A percentile compares a stretch with the other conserved stretches of the same genome.
These are phyloP conservation scores for Voacanga thouarsii DNA, from an alignment of 257 asterid species.

Conservation along the genomic window DNA sequence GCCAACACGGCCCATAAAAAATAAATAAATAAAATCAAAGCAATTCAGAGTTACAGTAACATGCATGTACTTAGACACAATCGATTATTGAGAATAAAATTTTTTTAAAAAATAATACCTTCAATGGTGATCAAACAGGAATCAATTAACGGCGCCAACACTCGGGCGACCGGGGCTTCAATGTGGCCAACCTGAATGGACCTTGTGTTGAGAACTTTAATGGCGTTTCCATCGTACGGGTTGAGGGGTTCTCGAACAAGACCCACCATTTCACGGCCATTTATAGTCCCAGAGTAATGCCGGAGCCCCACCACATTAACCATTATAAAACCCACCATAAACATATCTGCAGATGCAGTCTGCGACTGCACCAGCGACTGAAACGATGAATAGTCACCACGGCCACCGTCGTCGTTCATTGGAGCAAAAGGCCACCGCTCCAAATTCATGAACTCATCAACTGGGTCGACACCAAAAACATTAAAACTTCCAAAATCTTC, in stretches of 20 bases:
- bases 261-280: conserved; percentile 70
- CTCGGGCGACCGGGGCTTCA: conserved; percentile 54
- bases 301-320: conserved; percentile 65
- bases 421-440: conserved; percentile 40
- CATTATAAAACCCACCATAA: conserved; percentile 62
- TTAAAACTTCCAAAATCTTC: not conserved
- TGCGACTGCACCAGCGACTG: not conserved
- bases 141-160: conserved; percentile 66
- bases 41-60: not conserved
- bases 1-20: not conserved
- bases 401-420: conserved; percentile 9
- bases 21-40: not conserved
- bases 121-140: conserved; percentile 38
- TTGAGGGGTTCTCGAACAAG: conserved; percentile 64
- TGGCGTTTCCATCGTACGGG: conserved; percentile 55
- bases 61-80: not conserved
- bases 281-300: conserved; percentile 49
- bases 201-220: conserved; percentile 57
- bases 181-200: conserved; percentile 63
- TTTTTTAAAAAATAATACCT: conserved; percentile 31
- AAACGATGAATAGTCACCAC: conserved; percentile 6
- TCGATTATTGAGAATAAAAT: not conserved
- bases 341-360: conserved; percentile 19
- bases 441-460: conserved; percentile 37
- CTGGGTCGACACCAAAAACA: conserved; percentile 28